Conservation (phyloP, 495 filamentous ascomycete genomes). For the Podospora sp. region DNA sequence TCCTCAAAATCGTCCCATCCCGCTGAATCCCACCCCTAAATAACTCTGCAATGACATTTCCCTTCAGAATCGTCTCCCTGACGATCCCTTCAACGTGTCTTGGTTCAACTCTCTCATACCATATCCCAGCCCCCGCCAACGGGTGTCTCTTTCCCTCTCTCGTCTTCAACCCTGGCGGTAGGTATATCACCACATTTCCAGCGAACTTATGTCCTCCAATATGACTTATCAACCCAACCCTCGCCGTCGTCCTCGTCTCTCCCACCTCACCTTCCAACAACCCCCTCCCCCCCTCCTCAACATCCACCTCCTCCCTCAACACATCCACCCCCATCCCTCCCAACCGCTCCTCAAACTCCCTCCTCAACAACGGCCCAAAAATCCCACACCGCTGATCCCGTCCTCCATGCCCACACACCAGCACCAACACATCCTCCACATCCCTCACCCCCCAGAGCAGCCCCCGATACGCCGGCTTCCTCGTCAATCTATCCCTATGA, state of each 20-base stretch:
- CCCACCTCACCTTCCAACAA: conserved; percentile 2
- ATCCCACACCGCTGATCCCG: conserved; percentile 81
- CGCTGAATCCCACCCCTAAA: conserved; percentile 66
- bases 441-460: conserved; percentile 54
- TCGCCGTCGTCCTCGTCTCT: conserved; percentile 44
- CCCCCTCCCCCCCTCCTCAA: conserved; percentile 27
- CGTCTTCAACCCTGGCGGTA: conserved; percentile 61
- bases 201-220: conserved; percentile 93
- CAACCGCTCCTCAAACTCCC: conserved; percentile 62
- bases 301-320: conserved; percentile 39
- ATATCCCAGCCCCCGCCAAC: conserved; percentile 80
- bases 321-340: conserved; percentile 41
- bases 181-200: conserved; percentile 89
- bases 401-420: conserved; percentile 84
- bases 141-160: conserved; percentile 48
- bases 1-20: conserved; percentile 45
- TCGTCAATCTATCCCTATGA: conserved; percentile 46
- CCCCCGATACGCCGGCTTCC: conserved; percentile 45
- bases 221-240: conserved; percentile 80
- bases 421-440: conserved; percentile 67
- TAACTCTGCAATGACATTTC: conserved; percentile 73
- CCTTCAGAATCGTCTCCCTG: conserved; percentile 72
- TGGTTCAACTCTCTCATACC: conserved; percentile 90
- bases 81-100: conserved; percentile 86
- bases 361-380: conserved; percentile 69